Conservation (phyloP, 2,329 filamentous ascomycete species). For the Apiospora sp. region DNA sequence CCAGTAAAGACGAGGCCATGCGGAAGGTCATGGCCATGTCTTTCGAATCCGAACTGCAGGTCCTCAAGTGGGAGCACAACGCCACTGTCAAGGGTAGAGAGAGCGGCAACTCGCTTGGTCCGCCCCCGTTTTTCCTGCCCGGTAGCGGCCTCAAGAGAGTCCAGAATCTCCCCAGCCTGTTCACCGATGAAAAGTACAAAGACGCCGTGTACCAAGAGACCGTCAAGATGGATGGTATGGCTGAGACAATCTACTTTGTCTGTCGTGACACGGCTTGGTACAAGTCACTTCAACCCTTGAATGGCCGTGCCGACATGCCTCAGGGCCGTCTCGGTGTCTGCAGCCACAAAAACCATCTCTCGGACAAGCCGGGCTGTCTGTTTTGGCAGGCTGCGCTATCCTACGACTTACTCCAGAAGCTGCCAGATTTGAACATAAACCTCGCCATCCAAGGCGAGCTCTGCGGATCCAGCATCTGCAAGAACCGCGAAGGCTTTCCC, state of each 20-base stretch:
- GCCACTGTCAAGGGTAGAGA: not conserved
- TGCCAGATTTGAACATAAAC: constrained; percentile 32
- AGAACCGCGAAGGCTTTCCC: constrained; percentile 40
- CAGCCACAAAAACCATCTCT: constrained; percentile 37
- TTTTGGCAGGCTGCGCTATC: constrained; percentile 38
- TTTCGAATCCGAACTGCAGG: constrained; percentile 37
- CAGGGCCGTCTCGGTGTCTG: constrained; percentile 44
- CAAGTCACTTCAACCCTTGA: constrained; percentile 30
- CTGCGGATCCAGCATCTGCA: constrained; percentile 37
- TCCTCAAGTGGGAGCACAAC: constrained; percentile 38
- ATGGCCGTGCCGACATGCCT: constrained; percentile 29
- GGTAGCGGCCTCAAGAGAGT: constrained; percentile 35
- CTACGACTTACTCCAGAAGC: constrained; percentile 34
- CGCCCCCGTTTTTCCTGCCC: constrained; percentile 36
- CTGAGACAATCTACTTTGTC: constrained; percentile 49
- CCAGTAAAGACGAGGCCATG: constrained; percentile 30
- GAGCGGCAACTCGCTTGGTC: constrained; percentile 27
- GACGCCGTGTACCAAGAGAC: constrained; percentile 45
- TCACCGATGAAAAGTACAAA: constrained; percentile 29
- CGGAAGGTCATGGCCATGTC: constrained; percentile 29
- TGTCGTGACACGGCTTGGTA: constrained; percentile 32
- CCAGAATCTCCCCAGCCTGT: constrained; percentile 35
- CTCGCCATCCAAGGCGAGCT: constrained; percentile 45
- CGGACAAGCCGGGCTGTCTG: constrained; percentile 28
- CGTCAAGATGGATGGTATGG: constrained; percentile 49